Base-by-base conservation (phyloP, 1,139 yeast species). In the Meyerozyma elateridarum region DNA sequence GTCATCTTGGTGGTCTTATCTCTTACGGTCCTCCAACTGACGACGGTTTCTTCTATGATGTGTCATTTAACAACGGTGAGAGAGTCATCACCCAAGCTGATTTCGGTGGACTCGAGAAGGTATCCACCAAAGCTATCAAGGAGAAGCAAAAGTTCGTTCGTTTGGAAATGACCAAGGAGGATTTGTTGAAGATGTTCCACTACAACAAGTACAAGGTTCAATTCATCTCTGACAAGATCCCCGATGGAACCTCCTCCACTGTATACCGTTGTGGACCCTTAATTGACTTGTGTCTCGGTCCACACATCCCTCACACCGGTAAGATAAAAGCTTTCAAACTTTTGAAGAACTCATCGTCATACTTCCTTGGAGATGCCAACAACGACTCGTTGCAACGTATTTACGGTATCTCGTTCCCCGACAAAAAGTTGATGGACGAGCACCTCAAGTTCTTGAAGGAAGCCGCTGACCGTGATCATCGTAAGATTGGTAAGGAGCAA, bases 341-440 rank as follows among this genome's bases (percentile, higher is more conserved):
- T 32, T 73, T 93, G 64, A 93, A 93, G 69, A 91, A 91, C 70
- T 91, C 97, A 16, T 82, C 97, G 2, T 88, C 96, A 32, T 93
- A 93, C 67, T 93, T 93, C 73, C 69, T 88, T 54, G 99, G 97
- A 61, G 96, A 91, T 51, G 66, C 95, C 35, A 70, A 70, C 47
- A 91, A 93, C 56, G 98, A 93, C 57, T 88, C 97, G 11, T 74
- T 93, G 59, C 99, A 93, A 68, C 85, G 99, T 71, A 78, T 93
- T 37, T 93, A 93, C 56, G 99, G 99, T 76, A 82, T 91, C 44
- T 85, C 97, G 14, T 93, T 93, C 88, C 99, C 99, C 41, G 98
- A 91, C 61, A 91, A 93, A 73, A 88, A 89, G 64, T 76, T 79
- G 51, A 85, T 93, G 95, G 93, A 87, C 50, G 97, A 85, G 49